Evolutionary conservation across 805 yeast species (phyloP), one percentile per base, ranked within the genome.

Genomic region (Wickerhamomyces queroliae): DNA sequence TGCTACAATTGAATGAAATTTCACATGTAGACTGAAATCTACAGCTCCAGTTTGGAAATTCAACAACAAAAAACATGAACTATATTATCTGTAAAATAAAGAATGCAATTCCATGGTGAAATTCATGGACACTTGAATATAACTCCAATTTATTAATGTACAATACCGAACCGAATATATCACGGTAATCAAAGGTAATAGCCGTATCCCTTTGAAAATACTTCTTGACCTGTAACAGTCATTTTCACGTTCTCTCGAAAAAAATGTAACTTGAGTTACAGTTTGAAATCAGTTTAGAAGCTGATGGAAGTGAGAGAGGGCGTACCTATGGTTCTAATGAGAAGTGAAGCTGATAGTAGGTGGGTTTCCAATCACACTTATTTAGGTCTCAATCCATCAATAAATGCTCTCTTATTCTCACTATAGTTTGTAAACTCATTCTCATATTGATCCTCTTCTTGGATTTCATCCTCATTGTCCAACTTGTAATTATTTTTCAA

Each of bases 381-480:
- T 28, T 62, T 59, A 33, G 71, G 72, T 51, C 67, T 64, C 37
- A 68, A 47, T 42, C 67, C 58, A 39, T 67, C 57, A 35, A 64
- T 58, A 49, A 59, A 72, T 20, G 64, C 64, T 46, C 64, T 59
- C 46, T 66, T 70, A 45, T 63, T 72, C 38, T 60, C 61, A 7
- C 63, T 52, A 45, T 72, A 70, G 45, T 69, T 70, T 1, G 76
- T 67, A 37, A 67, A 69, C 36, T 68, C 72, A 42, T 69, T 67
- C 46, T 65, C 70, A 41, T 67, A 67, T 41, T 65, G 70, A 45
- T 66, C 72, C 40, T 66, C 72, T 40, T 66, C 70, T n/a, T 58
- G 57, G 13, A 66, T 64, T 36, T 63, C 66, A 33, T 51, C 41
- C 1, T 55, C 46, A 31, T 59, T 58, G 7, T 43, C 45, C 11